Base-by-base conservation (phyloP, 23 red algal genomes). In the Chondrus crispus region DNA sequence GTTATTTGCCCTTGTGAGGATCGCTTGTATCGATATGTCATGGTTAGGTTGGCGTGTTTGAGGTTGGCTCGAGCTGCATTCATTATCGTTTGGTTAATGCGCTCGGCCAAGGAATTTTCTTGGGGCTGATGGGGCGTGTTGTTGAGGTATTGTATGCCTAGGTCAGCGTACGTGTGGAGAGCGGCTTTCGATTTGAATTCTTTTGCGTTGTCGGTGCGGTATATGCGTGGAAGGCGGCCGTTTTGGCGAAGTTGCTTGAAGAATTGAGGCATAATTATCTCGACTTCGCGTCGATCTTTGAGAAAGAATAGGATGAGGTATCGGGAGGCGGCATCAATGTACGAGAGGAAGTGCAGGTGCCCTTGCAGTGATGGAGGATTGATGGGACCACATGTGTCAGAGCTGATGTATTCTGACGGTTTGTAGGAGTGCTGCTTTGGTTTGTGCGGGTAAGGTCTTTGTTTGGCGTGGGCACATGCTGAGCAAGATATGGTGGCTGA, bases 51-150 rank as follows among this genome's bases (percentile, higher is more conserved):
- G n/a, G 76, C 76, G 26, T 42, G 20, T 6, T 14, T 81, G 76
- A 81, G 41, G n/a, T 19, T 10, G 14, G 76, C 2, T 51, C 76
- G 46, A 8, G 54, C 76, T 30, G 40, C 0, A 11, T 53, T 57
- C 76, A 81, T 81, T 5, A 57, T 5, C 39, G 76, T 81, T 10
- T 29, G 0, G 35, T 81, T 81, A 37, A 81, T 53, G 4, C 76
- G 46, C 30, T 81, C 76, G 18, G 76, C 76, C 9, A 45, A 52
- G 76, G 16, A 2, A 48, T 81, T 81, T 57, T 81, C 76, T 51
- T 58, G 76, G 11, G 45, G 76, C 46, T 28, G 76, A 1, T 81
- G 29, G 30, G 76, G 76, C 35, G 76, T 53, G 13, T 48, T 47
- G 18, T 37, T 47, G 18, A 52, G 0, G 2, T 37, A 33, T 26